These are phyloP conservation scores for Globisporangium abappressorium DNA, from an alignment of 352 stramenopile species.

Conservation along the genomic window DNA sequence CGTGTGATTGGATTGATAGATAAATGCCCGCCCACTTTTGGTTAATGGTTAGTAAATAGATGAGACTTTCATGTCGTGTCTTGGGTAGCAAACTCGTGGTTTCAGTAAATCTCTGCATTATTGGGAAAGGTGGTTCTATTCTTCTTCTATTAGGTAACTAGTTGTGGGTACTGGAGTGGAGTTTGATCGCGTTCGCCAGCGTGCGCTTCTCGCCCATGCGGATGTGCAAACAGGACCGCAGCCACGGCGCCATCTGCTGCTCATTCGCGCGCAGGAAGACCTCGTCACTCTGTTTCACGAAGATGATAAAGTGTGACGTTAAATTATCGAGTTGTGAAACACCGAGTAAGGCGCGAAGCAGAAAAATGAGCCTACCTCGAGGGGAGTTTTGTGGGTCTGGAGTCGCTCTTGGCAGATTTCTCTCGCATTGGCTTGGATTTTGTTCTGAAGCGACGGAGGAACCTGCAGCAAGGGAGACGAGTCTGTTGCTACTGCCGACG, in stretches of 20 bases:
- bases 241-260: constrained; percentile 53
- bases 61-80: background rate
- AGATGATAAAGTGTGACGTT: background rate
- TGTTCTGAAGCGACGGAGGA: constrained; percentile 25
- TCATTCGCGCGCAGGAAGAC: constrained; percentile 42
- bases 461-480: constrained; percentile 18
- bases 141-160: background rate
- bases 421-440: constrained; percentile 17
- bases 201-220: constrained; percentile 66
- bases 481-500: constrained; percentile 12
- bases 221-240: constrained; percentile 61
- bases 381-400: constrained; percentile 20
- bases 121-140: background rate
- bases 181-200: constrained; percentile 22
- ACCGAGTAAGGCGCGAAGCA: background rate
- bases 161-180: background rate
- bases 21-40: background rate
- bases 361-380: constrained; percentile 21
- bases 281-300: constrained; percentile 38
- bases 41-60: constrained; percentile 10
- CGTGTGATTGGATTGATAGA: constrained; percentile 7
- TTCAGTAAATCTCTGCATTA: background rate
- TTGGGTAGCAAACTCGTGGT: background rate
- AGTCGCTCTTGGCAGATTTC: constrained; percentile 13
- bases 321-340: background rate